phyloP scores from a whole-genome alignment of 1,284 basidiomycete species.

The Sporisorium sorghi region DNA sequence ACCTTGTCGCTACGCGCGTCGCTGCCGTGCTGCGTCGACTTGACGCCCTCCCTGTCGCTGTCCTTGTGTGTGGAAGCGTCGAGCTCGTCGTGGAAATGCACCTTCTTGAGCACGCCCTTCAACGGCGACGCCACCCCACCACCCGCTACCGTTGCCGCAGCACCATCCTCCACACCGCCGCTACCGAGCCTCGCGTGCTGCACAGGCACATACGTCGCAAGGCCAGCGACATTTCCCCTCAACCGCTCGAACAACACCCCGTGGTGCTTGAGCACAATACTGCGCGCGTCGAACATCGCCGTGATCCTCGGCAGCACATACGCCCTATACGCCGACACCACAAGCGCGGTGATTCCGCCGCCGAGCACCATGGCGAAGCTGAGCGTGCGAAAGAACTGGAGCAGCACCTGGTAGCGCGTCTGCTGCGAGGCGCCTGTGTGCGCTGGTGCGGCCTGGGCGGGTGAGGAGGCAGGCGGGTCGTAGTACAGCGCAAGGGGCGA shows the following conservation, averaged over 20 bases:
- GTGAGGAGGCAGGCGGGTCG: slow-evolving; percentile 24
- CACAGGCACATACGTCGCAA: slow-evolving; percentile 38
- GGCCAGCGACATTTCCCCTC: slow-evolving; percentile 19
- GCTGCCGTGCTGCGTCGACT: slow-evolving; percentile 33
- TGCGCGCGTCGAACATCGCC: slow-evolving; percentile 56
- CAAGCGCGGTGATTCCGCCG: slow-evolving; percentile 57
- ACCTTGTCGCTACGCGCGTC: slow-evolving; percentile 24
- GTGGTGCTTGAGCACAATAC: slow-evolving; percentile 56
- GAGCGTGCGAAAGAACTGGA: slow-evolving; percentile 60
- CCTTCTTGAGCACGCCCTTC: slow-evolving; percentile 56
- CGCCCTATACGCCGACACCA: slow-evolving; percentile 55
- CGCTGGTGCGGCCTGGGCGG: background rate
- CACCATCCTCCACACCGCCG: slow-evolving; percentile 3
- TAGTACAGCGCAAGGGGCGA: slow-evolving; percentile 65
- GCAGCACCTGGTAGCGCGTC: slow-evolving; percentile 61
- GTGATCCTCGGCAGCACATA: slow-evolving; percentile 61
- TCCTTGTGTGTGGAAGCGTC: slow-evolving; percentile 12
- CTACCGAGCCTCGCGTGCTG: slow-evolving; percentile 15
- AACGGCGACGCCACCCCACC: slow-evolving; percentile 11
- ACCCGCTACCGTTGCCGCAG: too few species aligned
- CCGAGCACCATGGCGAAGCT: slow-evolving; percentile 61
- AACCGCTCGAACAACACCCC: slow-evolving; percentile 51
- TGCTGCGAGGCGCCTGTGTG: slow-evolving; percentile 27
- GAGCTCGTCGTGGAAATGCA: slow-evolving; percentile 57
- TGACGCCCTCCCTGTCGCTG: slow-evolving; percentile 34